Percentiles rank a stretch among this genome's conserved stretches.
Conservation (phyloP, 768 basidiomycete genomes). For the Auricularia cornea region DNA sequence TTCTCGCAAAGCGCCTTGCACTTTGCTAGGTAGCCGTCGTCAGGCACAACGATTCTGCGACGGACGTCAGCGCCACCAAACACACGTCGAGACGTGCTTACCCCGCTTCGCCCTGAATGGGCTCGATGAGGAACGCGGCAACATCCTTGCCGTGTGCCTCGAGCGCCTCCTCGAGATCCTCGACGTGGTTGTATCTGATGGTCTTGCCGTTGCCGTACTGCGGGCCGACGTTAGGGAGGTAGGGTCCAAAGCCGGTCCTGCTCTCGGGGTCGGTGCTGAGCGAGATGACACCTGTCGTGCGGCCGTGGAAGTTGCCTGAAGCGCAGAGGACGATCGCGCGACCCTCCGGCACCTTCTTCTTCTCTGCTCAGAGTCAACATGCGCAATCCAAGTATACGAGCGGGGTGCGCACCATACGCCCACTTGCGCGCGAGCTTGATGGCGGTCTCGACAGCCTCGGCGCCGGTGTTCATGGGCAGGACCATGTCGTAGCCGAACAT, state of each 20-base stretch:
- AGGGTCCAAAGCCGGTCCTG: slow-evolving; percentile 85
- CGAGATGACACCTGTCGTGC: slow-evolving; percentile 83
- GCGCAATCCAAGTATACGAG: neutral
- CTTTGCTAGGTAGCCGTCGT: slow-evolving; percentile 71
- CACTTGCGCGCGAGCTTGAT: slow-evolving; percentile 95
- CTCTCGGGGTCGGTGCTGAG: slow-evolving; percentile 95
- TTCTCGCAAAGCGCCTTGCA: slow-evolving; percentile 81
- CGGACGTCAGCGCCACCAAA: neutral
- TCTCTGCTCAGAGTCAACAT: slow-evolving; percentile 35
- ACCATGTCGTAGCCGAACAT: slow-evolving; percentile 94
- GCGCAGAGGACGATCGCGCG: slow-evolving; percentile 81
- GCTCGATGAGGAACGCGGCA: slow-evolving; percentile 93
- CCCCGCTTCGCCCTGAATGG: slow-evolving; percentile 99
- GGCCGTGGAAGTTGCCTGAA: slow-evolving; percentile 91
- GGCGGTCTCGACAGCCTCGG: slow-evolving; percentile 96
- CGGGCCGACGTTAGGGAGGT: slow-evolving; percentile 78
- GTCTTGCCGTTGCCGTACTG: slow-evolving; percentile 48
- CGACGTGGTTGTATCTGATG: slow-evolving; percentile 78
- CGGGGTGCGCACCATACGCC: slow-evolving; percentile 34
- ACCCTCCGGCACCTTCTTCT: slow-evolving; percentile 73
- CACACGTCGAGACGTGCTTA: slow-evolving; percentile 28
- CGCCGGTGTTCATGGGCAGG: slow-evolving; percentile 97
- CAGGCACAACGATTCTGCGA: slow-evolving; percentile 82
- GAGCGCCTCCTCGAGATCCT: slow-evolving; percentile 75
- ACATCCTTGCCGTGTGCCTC: slow-evolving; percentile 72